Conservation (phyloP, 2,329 filamentous ascomycete genomes). For the Daldinia sp. region DNA sequence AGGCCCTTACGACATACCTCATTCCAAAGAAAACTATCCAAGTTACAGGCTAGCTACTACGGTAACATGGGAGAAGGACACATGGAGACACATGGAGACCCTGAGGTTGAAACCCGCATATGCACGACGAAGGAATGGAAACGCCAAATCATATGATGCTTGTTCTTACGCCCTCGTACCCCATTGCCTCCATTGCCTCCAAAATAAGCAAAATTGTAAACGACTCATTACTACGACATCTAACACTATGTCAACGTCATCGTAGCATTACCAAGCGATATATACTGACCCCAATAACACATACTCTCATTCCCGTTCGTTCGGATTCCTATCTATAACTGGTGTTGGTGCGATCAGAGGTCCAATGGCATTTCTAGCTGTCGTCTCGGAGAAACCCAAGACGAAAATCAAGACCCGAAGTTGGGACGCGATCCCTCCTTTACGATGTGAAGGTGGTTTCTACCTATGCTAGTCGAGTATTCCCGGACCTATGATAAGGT, state of each 20-base stretch:
- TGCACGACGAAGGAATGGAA: neutral
- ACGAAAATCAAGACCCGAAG: neutral
- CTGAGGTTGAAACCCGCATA: neutral
- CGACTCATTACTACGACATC: neutral
- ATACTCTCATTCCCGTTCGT: neutral
- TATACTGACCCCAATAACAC: neutral
- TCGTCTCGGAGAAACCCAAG: neutral
- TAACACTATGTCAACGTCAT: neutral
- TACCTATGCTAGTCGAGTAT: neutral
- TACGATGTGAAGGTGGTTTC: neutral
- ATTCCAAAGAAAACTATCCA: neutral
- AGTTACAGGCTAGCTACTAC: neutral
- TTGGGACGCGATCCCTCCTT: neutral
- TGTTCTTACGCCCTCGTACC: neutral
- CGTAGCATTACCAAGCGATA: neutral
- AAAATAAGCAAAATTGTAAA: neutral
- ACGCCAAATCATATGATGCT: conserved; percentile 4
- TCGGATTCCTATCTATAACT: neutral
- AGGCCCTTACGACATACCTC: neutral
- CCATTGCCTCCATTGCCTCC: neutral
- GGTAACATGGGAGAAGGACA: neutral
- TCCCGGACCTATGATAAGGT: neutral
- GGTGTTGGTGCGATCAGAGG: neutral
- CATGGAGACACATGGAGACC: neutral
- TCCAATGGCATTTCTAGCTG: neutral